Evolutionary conservation across 768 basidiomycete species (phyloP).

Genomic region (Leucosporidium scottii): DNA sequence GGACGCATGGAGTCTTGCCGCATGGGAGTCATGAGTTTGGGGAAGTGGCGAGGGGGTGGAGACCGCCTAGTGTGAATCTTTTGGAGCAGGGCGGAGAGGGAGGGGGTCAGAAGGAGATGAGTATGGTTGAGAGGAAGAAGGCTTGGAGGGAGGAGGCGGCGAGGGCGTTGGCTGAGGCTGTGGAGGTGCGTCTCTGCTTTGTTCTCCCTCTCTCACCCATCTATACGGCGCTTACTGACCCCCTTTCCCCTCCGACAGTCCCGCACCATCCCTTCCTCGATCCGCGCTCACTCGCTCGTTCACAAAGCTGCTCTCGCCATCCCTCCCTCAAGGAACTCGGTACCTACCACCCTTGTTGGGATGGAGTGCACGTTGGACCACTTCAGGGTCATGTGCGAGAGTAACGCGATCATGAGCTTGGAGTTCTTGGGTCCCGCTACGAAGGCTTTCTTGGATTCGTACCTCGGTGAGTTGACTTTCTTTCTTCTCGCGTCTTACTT

Average conservation of each 20-base stretch:
- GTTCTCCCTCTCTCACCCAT: too few species aligned
- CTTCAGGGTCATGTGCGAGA: neutral
- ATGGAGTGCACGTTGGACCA: neutral
- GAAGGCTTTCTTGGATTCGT: slow-evolving; percentile 1
- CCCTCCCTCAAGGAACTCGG: neutral
- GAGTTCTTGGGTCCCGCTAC: neutral
- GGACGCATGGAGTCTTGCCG: neutral
- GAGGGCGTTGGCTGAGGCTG: slow-evolving; percentile 4
- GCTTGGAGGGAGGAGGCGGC: slow-evolving; percentile 2
- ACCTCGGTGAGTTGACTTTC: slow-evolving; percentile 2
- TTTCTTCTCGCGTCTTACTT: neutral
- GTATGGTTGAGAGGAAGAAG: neutral
- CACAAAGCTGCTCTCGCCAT: neutral
- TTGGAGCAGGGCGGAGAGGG: neutral
- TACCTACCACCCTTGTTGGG: neutral
- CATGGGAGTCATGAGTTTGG: neutral
- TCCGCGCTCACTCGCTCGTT: slow-evolving; percentile 9
- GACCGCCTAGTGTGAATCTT: too few species aligned
- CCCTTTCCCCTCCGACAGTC: neutral
- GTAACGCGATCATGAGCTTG: neutral
- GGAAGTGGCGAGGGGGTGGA: neutral
- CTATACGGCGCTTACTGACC: too few species aligned
- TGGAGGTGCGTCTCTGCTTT: slow-evolving; percentile 6
- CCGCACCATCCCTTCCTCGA: neutral
- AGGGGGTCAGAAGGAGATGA: neutral